Base-by-base conservation (phyloP, 345 rosid genomes). In the Corchorus capsularis region DNA sequence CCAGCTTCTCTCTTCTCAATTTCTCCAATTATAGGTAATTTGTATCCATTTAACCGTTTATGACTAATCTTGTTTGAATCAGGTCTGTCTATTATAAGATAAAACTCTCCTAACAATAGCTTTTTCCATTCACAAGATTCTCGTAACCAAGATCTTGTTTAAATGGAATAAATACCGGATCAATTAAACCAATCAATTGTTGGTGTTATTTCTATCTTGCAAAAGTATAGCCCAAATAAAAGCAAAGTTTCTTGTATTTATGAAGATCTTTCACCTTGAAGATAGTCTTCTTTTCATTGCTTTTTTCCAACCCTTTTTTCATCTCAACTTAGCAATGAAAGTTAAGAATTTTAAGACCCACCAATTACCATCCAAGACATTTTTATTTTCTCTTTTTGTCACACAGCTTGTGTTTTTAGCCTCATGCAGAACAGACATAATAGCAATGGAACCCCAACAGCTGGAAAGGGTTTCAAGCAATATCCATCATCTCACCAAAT, bases 401-500 rank as follows among this genome's bases (percentile, higher is more conserved):
- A n/a, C 13, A n/a, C 6, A 27, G 67, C n/a, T 69, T 32, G 45
- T 54, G 4, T 53, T 69, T 27, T 39, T 39, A 39, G 52, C 9
- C 55, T 70, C 63, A 69, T 56, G 74, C 70, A 79, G 45, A 63
- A 39, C 71, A 3, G 69, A 60, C 43, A 75, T 80, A 12, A 82
- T 73, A 35, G 71, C 37, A 34, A 16, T 47, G 39, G 57, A 69
- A 34, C 63, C 59, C 69, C 37, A 35, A 52, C 71, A 84, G 83
- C 78, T 79, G 84, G 87, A 83, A 80, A 81, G 81, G 47, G 37
- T 19, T 5, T 75, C 27, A 35, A 14, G 22, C 20, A 27, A 27
- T 27, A 72, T 53, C 14, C 27, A 8, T 46, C 67, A 35, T 35
- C 32, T 61, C 13, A 19, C 39, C 4, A 49, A 39, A 39, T 39